Conservation (phyloP, 345 rosid genomes). For the Iberis pinnata region DNA sequence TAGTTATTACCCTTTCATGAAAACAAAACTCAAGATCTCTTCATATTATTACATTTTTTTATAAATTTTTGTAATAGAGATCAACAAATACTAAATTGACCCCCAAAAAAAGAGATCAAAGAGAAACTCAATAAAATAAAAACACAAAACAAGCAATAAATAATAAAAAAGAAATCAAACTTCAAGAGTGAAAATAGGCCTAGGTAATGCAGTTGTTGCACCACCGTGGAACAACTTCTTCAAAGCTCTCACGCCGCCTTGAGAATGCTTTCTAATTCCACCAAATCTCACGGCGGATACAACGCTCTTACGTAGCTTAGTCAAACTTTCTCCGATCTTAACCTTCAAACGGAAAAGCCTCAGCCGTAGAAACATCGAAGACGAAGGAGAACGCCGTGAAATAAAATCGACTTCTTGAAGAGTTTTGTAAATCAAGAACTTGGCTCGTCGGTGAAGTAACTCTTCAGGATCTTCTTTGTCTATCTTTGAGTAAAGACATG, state of each 20-base stretch:
- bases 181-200: conserved; percentile 31
- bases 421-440: conserved; percentile 75
- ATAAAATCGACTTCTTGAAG: conserved; percentile 39
- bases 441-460: conserved; percentile 48
- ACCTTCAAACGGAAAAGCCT: conserved; percentile 45
- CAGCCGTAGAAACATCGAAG: conserved; percentile 42
- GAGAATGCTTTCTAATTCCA: conserved; percentile 26
- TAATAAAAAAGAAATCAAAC: conserved; percentile 13
- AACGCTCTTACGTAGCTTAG: conserved; percentile 31
- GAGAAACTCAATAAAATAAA: conserved; percentile 2
- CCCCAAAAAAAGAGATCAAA: conserved; percentile 7
- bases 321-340: conserved; percentile 57
- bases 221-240: conserved; percentile 28
- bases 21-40: conserved; percentile 14
- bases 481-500: conserved; percentile 47
- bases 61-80: conserved; percentile 17
- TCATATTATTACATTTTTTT: conserved; percentile 14
- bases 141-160: conserved; percentile 1
- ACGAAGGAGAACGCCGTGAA: conserved; percentile 16
- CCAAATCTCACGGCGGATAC: conserved; percentile 21
- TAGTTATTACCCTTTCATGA: not conserved
- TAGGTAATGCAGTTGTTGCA: conserved; percentile 32
- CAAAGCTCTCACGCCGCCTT: conserved; percentile 17
- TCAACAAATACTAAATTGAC: not conserved
- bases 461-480: conserved; percentile 72